Evolutionary conservation across 1,284 basidiomycete species (phyloP).

Genomic region (Amylostereum areolatum): DNA sequence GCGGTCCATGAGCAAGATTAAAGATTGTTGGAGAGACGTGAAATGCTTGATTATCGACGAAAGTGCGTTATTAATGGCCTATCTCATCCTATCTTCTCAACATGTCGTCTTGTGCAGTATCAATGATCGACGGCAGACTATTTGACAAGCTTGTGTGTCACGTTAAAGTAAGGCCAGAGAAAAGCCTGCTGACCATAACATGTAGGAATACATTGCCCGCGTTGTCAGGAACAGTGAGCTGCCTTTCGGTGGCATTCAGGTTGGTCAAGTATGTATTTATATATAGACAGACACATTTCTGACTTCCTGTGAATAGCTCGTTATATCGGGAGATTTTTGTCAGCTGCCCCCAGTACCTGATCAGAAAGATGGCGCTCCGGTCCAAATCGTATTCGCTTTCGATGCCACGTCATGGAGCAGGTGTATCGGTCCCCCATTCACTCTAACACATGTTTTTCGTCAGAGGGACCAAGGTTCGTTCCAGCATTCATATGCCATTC

Average conservation of each 20-base stretch:
- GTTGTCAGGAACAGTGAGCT: slow-evolving; percentile 36
- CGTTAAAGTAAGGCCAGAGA: not conserved
- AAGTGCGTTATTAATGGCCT: slow-evolving; percentile 31
- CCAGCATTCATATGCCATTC: not conserved
- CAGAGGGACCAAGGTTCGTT: slow-evolving; percentile 49
- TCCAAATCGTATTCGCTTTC: slow-evolving; percentile 52
- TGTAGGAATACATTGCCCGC: slow-evolving; percentile 42
- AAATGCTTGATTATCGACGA: slow-evolving; percentile 68
- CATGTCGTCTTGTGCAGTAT: slow-evolving; percentile 30
- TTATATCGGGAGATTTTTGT: slow-evolving; percentile 77
- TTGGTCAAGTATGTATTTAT: slow-evolving; percentile 14
- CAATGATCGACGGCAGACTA: slow-evolving; percentile 51
- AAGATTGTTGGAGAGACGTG: slow-evolving; percentile 43
- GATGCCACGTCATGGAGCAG: slow-evolving; percentile 58
- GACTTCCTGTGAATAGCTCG: slow-evolving; percentile 37
- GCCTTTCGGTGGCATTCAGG: slow-evolving; percentile 77
- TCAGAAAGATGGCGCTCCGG: slow-evolving; percentile 21
- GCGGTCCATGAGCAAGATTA: slow-evolving; percentile 6
- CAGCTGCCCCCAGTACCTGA: slow-evolving; percentile 74
- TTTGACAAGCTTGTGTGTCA: slow-evolving; percentile 62
- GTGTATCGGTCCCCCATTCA: slow-evolving; percentile 34
- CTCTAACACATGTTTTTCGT: slow-evolving; percentile 37
- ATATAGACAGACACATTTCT: slow-evolving; percentile 6
- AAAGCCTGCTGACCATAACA: not conserved
- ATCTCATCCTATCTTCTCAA: not conserved